Evolutionary conservation across 352 stramenopile species (phyloP), one percentile per base, ranked within the genome.

Genomic region (Pythium aristosporum): DNA sequence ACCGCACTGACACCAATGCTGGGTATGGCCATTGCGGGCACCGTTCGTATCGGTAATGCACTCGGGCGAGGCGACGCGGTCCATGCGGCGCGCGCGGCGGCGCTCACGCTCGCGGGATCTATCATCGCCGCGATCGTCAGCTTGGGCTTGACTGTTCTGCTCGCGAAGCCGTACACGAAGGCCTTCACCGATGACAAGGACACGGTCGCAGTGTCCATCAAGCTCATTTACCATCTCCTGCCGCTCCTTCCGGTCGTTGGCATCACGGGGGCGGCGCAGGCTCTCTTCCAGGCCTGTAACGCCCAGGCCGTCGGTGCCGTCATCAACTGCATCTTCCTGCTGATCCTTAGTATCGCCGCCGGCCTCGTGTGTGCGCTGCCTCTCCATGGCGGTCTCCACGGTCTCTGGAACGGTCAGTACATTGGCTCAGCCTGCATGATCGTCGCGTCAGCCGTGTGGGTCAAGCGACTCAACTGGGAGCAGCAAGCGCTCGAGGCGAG

Each of bases 361-460:
- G 75, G 76, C 0, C 36, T 81, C 28, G 21, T 75, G 50, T 76
- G 86, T 36, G 79, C 75, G 3, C 63, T 87, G 58, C 28, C 72
- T 34, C 72, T 82, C 11, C 52, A 84, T 23, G 53, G 67, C 10
- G 78, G 78, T 11, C 72, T 89, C 63, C 59, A 76, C 6, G 82
- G 82, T 2, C 71, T 91, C 11, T 91, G 82, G 82, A 64, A 75
- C 43, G 82, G 82, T 0, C 76, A 88, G 28, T 75, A 87, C 49
- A 72, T 74, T 32, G 80, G 78, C 23, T 72, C 73, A 2, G 39
- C 74, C 6, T 36, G 78, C 10, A 82, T 83, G 15, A 61, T 73
- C 0, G 37, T 87, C 32, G 77, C 71, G 18, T 74, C 75, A 2
- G n/a, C 69, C 21, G 57, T 77, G 8, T 91, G 82, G 82, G 62